Evolutionary conservation across 352 stramenopile genomes (phyloP), one percentile per base, ranked within the genome.

Genomic region (Globisporangium echinulatum): DNA sequence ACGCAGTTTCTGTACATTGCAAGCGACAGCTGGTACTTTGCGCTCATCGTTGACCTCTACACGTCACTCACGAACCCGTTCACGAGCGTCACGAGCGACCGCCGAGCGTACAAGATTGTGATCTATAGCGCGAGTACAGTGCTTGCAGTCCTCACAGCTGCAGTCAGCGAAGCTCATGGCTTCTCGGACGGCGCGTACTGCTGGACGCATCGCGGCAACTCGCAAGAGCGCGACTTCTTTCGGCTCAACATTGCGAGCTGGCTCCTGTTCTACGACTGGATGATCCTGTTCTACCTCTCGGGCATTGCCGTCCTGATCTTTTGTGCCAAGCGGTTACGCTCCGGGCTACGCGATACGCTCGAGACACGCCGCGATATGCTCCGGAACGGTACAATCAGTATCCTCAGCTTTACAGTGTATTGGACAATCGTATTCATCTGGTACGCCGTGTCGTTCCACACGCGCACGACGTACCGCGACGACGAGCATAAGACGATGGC

Each of bases 21-120:
- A 9, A 91, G 80, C 53, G 85, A 94, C 57, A 84, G 69, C 55
- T 92, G 82, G 85, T 92, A 90, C 69, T 92, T 94, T 64, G 76
- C 81, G 37, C 70, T 88, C 50, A 90, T 88, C 59, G 59, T 92
- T 6, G 79, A 90, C 50, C 59, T 89, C 7, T 91, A 90, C 56
- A 74, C 64, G 60, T 89, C 80, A 17, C 67, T 95, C 10, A 92
- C 71, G 43, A 96, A 94, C 52, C 87, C 87, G 14, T 96, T 96
- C 57, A 91, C 84, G 54, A 93, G 83, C 43, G 81, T 92, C 53
- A 71, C 85, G 51, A 69, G 58, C 3, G 88, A 95, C 59, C 72
- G 78, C 9, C 61, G 57, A 40, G 73, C 64, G 37, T 96, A 89
- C 60, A 83, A 85, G 51, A 63, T 81, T 5, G 66, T 71, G 10